phyloP scores from a whole-genome alignment of 768 basidiomycete species.

The Termitomyces eurrhizus region DNA sequence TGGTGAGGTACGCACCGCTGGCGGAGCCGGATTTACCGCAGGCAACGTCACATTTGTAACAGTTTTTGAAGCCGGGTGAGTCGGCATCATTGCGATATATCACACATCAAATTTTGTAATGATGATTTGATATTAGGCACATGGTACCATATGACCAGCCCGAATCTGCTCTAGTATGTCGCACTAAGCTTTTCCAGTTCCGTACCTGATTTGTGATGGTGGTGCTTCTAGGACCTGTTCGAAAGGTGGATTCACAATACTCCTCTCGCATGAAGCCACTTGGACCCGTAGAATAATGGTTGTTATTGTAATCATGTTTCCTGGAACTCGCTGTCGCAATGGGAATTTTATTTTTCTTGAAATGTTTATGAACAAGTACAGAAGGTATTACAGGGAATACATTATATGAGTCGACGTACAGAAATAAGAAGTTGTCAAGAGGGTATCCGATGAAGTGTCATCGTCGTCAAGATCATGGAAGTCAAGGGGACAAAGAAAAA shows the following conservation, averaged over 20 bases:
- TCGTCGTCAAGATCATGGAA: not conserved
- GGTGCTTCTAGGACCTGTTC: slow-evolving; percentile 47
- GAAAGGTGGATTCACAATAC: slow-evolving; percentile 53
- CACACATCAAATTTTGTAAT: slow-evolving; percentile 1
- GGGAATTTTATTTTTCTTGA: not conserved
- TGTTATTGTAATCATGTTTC: not conserved
- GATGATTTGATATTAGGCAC: slow-evolving; percentile 43
- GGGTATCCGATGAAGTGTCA: not conserved
- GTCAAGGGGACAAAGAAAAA: not conserved
- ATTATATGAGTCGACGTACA: not conserved
- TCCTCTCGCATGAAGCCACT: slow-evolving; percentile 32
- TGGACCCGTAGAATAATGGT: not conserved
- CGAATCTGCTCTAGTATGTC: slow-evolving; percentile 71
- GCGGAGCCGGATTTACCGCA: slow-evolving; percentile 56
- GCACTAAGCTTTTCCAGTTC: not conserved
- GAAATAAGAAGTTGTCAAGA: not conserved
- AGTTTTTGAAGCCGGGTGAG: slow-evolving; percentile 78
- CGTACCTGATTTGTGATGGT: not conserved
- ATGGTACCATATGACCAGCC: slow-evolving; percentile 93
- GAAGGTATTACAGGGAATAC: not conserved
- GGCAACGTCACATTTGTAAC: slow-evolving; percentile 86
- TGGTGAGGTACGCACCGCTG: slow-evolving; percentile 71
- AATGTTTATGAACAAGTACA: not conserved
- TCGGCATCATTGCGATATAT: slow-evolving; percentile 4
- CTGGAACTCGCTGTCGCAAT: not conserved